Conservation (phyloP, 192 early-diverging fungal species). For the Polychytrium aggregatum region DNA sequence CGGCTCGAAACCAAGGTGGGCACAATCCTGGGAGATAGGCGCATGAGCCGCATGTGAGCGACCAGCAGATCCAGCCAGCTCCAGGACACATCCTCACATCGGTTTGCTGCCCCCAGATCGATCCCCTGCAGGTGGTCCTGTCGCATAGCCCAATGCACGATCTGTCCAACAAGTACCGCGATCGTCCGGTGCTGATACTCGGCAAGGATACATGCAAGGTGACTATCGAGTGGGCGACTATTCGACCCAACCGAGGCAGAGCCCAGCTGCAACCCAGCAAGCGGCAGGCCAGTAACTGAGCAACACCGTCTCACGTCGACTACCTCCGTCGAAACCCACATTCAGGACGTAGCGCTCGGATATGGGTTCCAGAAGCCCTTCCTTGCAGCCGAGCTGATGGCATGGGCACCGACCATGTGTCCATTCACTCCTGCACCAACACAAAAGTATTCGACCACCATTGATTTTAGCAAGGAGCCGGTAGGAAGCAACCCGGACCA, state of each 20-base stretch:
- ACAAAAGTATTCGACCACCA: neutral
- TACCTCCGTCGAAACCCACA: too few species aligned
- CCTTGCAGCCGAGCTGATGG: conserved; percentile 54
- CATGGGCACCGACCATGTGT: conserved; percentile 54
- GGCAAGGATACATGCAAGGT: conserved; percentile 35
- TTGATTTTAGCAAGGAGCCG: conserved; percentile 6
- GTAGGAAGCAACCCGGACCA: conserved; percentile 1
- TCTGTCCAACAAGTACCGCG: conserved; percentile 44
- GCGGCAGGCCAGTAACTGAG: too few species aligned
- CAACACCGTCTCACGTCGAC: too few species aligned
- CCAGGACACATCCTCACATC: conserved; percentile 4
- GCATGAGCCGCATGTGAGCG: neutral
- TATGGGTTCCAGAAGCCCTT: conserved; percentile 64
- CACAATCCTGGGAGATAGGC: neutral
- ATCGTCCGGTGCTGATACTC: conserved; percentile 60
- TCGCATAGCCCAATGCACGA: conserved; percentile 80
- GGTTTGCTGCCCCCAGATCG: conserved; percentile 23
- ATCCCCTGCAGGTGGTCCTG: conserved; percentile 56
- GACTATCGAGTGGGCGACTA: neutral
- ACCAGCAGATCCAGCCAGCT: neutral
- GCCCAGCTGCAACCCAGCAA: too few species aligned
- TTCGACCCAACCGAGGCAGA: conserved; percentile 4
- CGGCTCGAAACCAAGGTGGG: conserved; percentile 8
- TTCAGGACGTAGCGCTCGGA: conserved; percentile 26
- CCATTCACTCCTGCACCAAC: conserved; percentile 32